These are phyloP conservation scores for Solanum chacoense DNA, from an alignment of 305 asterid genomes.

Conservation along the genomic window DNA sequence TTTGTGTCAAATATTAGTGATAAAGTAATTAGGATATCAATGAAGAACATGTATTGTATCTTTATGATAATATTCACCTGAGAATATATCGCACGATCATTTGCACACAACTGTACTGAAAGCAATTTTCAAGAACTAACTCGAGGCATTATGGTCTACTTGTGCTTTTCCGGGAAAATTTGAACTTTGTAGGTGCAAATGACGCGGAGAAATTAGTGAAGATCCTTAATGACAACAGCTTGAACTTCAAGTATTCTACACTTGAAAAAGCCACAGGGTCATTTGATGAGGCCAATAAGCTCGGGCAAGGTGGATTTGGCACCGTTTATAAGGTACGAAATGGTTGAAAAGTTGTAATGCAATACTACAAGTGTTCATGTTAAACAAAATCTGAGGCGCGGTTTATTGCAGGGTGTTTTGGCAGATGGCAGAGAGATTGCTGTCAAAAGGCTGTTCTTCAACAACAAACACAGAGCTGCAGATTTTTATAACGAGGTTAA, in stretches of 20 bases:
- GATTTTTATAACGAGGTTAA: constrained; percentile 87
- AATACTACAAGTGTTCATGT: background rate
- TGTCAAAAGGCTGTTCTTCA: constrained; percentile 73
- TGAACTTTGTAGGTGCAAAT: constrained; percentile 14
- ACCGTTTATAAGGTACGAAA: constrained; percentile 24
- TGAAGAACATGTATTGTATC: background rate
- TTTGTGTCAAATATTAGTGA: background rate
- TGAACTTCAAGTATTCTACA: constrained; percentile 32
- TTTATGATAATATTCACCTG: background rate
- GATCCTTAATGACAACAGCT: constrained; percentile 21
- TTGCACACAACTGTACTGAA: background rate
- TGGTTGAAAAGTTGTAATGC: background rate
- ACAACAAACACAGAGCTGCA: constrained; percentile 64
- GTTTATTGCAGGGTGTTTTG: constrained; percentile 50
- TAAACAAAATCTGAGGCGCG: background rate
- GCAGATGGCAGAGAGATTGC: constrained; percentile 83
- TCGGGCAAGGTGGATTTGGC: constrained; percentile 46
- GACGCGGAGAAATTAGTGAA: constrained; percentile 20
- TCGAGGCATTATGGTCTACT: background rate
- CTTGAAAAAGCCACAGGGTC: constrained; percentile 31
- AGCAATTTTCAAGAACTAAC: background rate
- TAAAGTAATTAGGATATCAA: background rate
- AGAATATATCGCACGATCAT: background rate
- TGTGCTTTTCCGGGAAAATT: background rate
- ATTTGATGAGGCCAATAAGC: constrained; percentile 34